Evolutionary conservation across 176 grass and related monocot species (phyloP).

Genomic region (Aegilops tauschii): DNA sequence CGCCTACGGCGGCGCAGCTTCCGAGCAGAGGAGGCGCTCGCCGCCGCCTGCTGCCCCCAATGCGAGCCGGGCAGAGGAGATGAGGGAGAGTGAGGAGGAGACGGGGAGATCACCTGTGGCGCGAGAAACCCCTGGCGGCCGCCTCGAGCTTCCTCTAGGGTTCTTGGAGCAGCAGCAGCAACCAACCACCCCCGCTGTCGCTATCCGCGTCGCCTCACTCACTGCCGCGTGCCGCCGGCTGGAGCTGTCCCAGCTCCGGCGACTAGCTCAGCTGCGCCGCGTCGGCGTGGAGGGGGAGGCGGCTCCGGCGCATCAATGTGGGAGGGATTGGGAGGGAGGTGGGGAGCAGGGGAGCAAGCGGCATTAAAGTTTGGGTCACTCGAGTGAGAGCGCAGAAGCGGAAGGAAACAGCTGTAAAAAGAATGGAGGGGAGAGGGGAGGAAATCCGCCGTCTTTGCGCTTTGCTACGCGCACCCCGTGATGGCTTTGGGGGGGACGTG

Average conservation of each 20-base stretch:
- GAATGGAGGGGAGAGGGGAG: too few species aligned
- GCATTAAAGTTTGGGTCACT: not conserved
- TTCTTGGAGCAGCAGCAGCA: not conserved
- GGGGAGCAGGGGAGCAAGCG: not conserved
- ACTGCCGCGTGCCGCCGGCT: too few species aligned
- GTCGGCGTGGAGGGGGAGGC: too few species aligned
- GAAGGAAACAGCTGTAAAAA: conserved; percentile 43
- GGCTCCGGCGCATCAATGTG: too few species aligned
- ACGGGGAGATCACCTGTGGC: not conserved
- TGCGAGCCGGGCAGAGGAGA: not conserved
- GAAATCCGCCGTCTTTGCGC: not conserved
- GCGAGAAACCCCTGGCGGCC: not conserved
- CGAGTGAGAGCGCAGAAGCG: not conserved
- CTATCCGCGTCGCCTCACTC: too few species aligned
- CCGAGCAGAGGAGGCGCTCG: not conserved
- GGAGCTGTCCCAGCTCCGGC: too few species aligned
- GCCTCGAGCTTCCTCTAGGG: not conserved
- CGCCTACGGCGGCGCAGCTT: conserved; percentile 3
- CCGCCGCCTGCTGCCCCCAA: not conserved
- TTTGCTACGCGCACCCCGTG: conserved; percentile 12
- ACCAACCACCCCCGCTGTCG: too few species aligned
- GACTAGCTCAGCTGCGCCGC: too few species aligned
- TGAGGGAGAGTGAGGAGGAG: not conserved
- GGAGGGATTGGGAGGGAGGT: not conserved
- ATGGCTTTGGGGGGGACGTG: too few species aligned